Evolutionary conservation across 139 green algal species (phyloP).

Genomic region (Chlamydomonas incerta): DNA sequence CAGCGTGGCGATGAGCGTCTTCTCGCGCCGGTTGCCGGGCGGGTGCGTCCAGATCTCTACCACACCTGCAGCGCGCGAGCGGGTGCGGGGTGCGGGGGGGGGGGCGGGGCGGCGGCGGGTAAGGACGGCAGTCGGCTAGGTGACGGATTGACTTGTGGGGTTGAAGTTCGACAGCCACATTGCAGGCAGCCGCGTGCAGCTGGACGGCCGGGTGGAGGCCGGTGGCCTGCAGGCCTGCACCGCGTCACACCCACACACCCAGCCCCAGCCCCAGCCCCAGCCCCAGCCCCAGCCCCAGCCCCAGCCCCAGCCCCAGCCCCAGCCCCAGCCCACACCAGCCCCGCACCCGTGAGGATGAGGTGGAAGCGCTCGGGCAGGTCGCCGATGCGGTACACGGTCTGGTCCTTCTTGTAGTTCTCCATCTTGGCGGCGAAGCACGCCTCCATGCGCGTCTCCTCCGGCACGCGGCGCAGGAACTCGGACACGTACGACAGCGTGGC

Average conservation of each 20-base stretch:
- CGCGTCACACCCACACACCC: no score
- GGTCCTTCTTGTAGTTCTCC: conserved; percentile 72
- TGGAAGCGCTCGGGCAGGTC: conserved; percentile 62
- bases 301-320: neutral
- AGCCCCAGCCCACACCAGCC: neutral
- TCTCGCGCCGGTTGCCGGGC: conserved; percentile 35
- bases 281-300: neutral
- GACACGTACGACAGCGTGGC: conserved; percentile 56
- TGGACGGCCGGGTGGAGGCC: neutral
- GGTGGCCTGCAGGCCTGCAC: no score
- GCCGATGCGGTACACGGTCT: conserved; percentile 63
- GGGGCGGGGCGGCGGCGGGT: no score
- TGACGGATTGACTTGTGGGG: no score
- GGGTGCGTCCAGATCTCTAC: conserved; percentile 67
- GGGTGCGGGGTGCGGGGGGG: no score
- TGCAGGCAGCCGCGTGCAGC: no score
- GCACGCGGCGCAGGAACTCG: conserved; percentile 61
- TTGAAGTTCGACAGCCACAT: no score
- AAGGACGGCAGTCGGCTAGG: no score
- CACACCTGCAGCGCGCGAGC: no score
- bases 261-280: no score
- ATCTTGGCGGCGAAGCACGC: conserved; percentile 48
- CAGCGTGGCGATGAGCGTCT: conserved; percentile 47
- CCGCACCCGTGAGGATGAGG: conserved; percentile 64
- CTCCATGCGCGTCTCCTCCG: conserved; percentile 52